phyloP scores from a whole-genome alignment of 139 green algal genomes.

The Haematococcus lacustris region DNA sequence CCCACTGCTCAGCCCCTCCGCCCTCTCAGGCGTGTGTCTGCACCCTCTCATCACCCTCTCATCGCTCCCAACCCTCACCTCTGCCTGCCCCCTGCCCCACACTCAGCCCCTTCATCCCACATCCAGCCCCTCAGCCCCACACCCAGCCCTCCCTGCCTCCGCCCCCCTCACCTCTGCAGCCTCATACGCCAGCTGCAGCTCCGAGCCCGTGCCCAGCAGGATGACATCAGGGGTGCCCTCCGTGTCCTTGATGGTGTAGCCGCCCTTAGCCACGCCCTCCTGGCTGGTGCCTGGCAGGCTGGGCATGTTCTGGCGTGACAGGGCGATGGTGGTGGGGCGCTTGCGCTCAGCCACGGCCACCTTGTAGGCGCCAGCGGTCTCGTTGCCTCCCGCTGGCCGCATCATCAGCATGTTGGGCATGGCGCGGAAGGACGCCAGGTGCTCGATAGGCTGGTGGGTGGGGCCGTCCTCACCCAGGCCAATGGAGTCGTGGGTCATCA shows the following conservation, averaged over 20 bases:
- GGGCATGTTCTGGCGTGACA: constrained; percentile 95
- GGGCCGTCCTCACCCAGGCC: constrained; percentile 98
- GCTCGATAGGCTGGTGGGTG: constrained; percentile 98
- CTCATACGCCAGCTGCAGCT: constrained; percentile 83
- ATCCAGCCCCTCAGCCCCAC: constrained; percentile 39
- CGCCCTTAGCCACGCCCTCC: constrained; percentile 81
- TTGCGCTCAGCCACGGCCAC: constrained; percentile 35
- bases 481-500: constrained; percentile 99
- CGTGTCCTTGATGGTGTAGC: constrained; percentile 75
- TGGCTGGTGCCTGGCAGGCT: constrained; percentile 77
- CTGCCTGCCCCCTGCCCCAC: no score
- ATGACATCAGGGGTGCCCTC: constrained; percentile 81
- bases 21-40: no score
- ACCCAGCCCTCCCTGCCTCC: constrained; percentile 83
- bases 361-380: constrained; percentile 93
- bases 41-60: no score
- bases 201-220: constrained; percentile 90
- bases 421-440: constrained; percentile 93
- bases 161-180: constrained; percentile 64
- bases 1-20: no score
- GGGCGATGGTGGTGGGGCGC: constrained; percentile 80
- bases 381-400: constrained; percentile 88
- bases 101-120: no score
- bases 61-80: no score
- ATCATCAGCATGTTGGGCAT: constrained; percentile 98